Evolutionary conservation across 345 rosid species (phyloP).

Genomic region (Microcos paniculata): DNA sequence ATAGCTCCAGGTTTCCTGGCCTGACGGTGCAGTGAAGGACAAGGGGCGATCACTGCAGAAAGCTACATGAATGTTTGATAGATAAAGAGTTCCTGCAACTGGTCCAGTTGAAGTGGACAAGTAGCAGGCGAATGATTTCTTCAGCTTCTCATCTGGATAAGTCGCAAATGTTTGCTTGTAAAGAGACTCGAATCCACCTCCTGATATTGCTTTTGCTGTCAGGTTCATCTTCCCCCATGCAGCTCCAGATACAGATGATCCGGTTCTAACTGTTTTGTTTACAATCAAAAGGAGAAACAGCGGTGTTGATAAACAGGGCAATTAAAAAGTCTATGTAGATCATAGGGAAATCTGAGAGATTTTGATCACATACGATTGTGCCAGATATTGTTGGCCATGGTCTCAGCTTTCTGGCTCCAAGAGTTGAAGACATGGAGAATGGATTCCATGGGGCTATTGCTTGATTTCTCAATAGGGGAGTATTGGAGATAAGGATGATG

Average conservation of each 20-base stretch:
- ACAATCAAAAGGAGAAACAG: neutral
- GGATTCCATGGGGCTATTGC: conserved; percentile 43
- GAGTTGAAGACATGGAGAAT: conserved; percentile 47
- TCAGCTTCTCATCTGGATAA: conserved; percentile 40
- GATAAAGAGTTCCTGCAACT: conserved; percentile 57
- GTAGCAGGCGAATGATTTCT: conserved; percentile 58
- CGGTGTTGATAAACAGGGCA: neutral
- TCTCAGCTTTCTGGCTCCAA: conserved; percentile 54
- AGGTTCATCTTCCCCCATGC: conserved; percentile 67
- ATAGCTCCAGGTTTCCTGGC: conserved; percentile 61
- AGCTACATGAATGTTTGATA: conserved; percentile 48
- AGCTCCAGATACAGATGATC: conserved; percentile 45
- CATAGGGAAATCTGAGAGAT: neutral
- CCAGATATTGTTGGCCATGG: conserved; percentile 55
- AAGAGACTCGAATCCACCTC: conserved; percentile 57
- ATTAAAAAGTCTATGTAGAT: neutral
- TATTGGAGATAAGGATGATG: conserved; percentile 51
- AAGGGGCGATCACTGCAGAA: conserved; percentile 69
- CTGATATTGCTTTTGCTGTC: conserved; percentile 50
- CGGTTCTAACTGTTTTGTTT: conserved; percentile 49
- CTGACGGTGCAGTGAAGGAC: conserved; percentile 53
- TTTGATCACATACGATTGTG: conserved; percentile 36
- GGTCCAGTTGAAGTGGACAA: conserved; percentile 61
- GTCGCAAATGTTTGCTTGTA: conserved; percentile 52
- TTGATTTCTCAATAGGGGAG: conserved; percentile 40